These are phyloP conservation scores for Gossypium longicalyx DNA, from an alignment of 345 rosid species.

Conservation along the genomic window DNA sequence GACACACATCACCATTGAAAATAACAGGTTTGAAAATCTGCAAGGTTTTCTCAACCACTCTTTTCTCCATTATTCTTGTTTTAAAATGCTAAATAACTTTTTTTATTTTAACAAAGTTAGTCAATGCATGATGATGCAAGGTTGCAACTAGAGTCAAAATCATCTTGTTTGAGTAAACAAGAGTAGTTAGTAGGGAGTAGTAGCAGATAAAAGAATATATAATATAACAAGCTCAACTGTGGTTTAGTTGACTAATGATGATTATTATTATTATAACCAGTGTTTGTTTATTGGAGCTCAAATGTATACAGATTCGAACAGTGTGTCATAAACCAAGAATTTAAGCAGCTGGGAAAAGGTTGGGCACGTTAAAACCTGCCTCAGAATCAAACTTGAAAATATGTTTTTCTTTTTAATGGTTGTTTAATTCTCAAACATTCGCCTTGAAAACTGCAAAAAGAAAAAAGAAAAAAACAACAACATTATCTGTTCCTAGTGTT, in stretches of 20 bases:
- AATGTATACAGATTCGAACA: not conserved
- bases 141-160: not conserved
- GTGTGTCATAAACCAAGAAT: not conserved
- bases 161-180: not conserved
- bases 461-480: not conserved
- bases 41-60: conserved; percentile 9
- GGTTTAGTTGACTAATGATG: conserved; percentile 5
- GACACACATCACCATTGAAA: conserved; percentile 1
- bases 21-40: conserved; percentile 7
- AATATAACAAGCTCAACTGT: not conserved
- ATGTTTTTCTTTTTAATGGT: not conserved
- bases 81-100: not conserved
- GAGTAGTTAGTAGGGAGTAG: conserved; percentile 1
- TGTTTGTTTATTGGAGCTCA: not conserved
- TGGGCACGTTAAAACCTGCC: not conserved
- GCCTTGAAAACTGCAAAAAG: not conserved
- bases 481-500: not conserved
- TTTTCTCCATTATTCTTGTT: not conserved
- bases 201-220: not conserved
- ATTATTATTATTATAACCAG: not conserved
- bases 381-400: not conserved
- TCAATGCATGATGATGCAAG: conserved; percentile 1
- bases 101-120: not conserved
- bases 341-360: not conserved
- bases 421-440: not conserved